Base-by-base conservation (phyloP, 2,329 filamentous ascomycete genomes). In the Cladosporium colombiae region DNA sequence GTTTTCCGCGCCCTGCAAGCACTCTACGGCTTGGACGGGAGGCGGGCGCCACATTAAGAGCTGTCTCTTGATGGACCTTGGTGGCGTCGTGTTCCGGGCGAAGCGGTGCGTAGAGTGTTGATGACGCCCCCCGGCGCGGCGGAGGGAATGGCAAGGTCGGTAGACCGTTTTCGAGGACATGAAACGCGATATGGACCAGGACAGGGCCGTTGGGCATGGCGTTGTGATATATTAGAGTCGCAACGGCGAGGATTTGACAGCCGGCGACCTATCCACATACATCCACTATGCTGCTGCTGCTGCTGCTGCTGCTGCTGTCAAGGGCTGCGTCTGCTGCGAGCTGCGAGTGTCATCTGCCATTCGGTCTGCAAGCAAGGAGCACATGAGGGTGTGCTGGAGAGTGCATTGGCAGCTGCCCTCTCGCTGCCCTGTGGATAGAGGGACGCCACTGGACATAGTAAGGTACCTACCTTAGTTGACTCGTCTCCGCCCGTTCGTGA, bases 1-100 rank as follows among this genome's bases (percentile, higher is more conserved):
- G 40, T 16, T n/a, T 46, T 10, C n/a, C n/a, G 6, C 3, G 52
- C 52, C 52, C 44, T 62, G 59, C 59, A 62, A 33, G 46, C 46
- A 52, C 46, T 62, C 21, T 52, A 37, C 21, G 59, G 59, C n/a
- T 1, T 11, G 11, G 52, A 21, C 52, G 52, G 44, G 29, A 31
- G 58, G 58, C 58, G 58, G 58, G 11, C 59, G 59, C 59, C 59
- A 62, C 46, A 40, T 35, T 35, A 35, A 44, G 58, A 61, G 58
- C 58, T 52, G 37, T 59, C 35, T 61, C 1, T 61, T 49, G 37
- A 3, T 33, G 40, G 58, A n/a, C 33, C 0, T 61, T 21, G 37
- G 14, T 33, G 40, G 58, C 58, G 58, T 25, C 27, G 25, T 61
- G 13, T 49, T 40, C 40, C 25, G 25, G 37, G 14, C n/a, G 55